Percentiles rank a stretch among this genome's conserved stretches.
Conservation (phyloP, 768 basidiomycete genomes). For the Leccinum ochraceum region DNA sequence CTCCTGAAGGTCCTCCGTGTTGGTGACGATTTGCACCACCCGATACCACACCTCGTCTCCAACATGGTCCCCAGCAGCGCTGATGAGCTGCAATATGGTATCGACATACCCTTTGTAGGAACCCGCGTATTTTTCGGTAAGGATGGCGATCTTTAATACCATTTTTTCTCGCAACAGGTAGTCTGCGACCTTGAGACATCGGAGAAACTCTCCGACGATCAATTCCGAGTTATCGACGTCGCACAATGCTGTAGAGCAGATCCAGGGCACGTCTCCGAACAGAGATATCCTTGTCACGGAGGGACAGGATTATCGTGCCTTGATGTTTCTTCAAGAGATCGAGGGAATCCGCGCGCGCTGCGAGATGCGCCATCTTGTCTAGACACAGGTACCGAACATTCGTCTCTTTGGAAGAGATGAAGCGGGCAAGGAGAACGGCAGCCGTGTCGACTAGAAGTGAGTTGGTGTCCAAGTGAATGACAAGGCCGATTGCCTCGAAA, state of each 20-base stretch:
- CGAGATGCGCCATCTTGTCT: conserved; percentile 98
- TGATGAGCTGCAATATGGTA: conserved; percentile 93
- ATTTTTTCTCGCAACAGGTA: conserved; percentile 97
- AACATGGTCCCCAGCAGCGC: conserved; percentile 96
- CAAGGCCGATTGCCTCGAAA: conserved; percentile 95
- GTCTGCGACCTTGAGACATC: conserved; percentile 95
- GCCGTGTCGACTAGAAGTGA: conserved; percentile 88
- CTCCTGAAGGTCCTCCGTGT: conserved; percentile 95
- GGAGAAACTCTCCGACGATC: conserved; percentile 92
- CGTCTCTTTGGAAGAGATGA: conserved; percentile 97
- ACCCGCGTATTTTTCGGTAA: conserved; percentile 98
- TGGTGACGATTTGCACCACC: conserved; percentile 97
- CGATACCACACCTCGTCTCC: conserved; percentile 99
- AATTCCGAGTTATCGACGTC: conserved; percentile 95
- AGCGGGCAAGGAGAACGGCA: conserved; percentile 88
- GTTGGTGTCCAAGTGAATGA: conserved; percentile 92
- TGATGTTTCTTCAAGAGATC: conserved; percentile 95
- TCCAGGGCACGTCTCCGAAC: conserved; percentile 93
- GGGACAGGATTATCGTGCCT: conserved; percentile 89
- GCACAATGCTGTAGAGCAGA: conserved; percentile 98
- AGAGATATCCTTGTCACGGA: conserved; percentile 97
- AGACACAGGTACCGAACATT: conserved; percentile 97
- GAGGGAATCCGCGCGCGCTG: conserved; percentile 88
- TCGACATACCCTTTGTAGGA: conserved; percentile 99
- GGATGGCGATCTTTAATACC: conserved; percentile 97